phyloP scores from a whole-genome alignment of 352 stramenopile genomes.

The Blastocystis sp. region DNA sequence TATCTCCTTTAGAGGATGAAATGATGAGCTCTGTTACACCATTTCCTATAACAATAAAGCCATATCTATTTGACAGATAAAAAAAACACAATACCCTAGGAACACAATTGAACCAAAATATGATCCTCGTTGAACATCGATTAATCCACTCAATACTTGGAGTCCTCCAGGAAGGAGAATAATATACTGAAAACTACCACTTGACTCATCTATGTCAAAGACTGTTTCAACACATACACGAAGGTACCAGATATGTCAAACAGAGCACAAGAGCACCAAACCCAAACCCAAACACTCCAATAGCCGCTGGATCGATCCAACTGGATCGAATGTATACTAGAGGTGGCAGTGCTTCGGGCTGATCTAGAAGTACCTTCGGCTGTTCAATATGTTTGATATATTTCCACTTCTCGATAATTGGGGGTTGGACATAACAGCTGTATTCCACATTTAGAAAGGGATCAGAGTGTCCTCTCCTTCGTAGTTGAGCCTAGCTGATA shows the following conservation, averaged over 20 bases:
- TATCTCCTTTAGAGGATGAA: neutral
- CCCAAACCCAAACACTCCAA: slow-evolving; percentile 18
- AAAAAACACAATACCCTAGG: neutral
- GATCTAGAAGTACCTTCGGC: neutral
- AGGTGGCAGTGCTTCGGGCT: neutral
- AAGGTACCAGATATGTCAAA: neutral
- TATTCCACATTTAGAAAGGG: slow-evolving; percentile 38
- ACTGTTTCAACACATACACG: neutral
- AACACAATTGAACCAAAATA: slow-evolving; percentile 32
- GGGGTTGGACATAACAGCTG: slow-evolving; percentile 2
- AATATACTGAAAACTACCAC: neutral
- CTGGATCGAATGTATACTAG: slow-evolving; percentile 16
- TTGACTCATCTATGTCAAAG: neutral
- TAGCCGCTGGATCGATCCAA: slow-evolving; percentile 23
- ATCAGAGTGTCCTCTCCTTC: neutral
- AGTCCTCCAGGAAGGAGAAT: slow-evolving; percentile 14
- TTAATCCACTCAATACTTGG: neutral
- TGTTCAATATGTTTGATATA: slow-evolving; percentile 10
- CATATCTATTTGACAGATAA: neutral
- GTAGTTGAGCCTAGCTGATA: neutral
- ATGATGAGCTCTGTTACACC: neutral
- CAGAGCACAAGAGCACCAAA: slow-evolving; percentile 1
- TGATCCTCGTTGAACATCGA: slow-evolving; percentile 24
- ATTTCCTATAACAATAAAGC: neutral
- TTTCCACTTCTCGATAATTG: slow-evolving; percentile 34